These are phyloP conservation scores for Elsinoe ampelina DNA, from an alignment of 2,329 filamentous ascomycete genomes.

Conservation along the genomic window DNA sequence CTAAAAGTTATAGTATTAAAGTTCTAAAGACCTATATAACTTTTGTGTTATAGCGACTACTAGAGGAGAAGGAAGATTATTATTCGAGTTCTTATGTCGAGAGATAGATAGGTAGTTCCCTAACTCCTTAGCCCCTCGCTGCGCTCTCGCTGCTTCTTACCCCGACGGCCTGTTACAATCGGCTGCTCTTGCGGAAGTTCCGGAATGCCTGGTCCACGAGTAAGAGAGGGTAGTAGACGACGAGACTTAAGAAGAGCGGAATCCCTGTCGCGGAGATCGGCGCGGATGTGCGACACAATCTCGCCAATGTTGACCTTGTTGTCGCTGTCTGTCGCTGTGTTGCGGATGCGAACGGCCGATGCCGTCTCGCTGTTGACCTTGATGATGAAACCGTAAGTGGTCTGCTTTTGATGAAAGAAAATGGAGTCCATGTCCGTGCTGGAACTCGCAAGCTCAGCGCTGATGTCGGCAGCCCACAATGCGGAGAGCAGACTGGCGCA, in stretches of 20 bases:
- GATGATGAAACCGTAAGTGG: constrained; percentile 76
- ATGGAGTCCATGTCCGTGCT: constrained; percentile 71
- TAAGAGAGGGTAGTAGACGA: constrained; percentile 30
- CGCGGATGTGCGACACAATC: constrained; percentile 68
- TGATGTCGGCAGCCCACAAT: constrained; percentile 77
- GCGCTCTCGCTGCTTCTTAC: too few species aligned
- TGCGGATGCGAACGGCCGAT: constrained; percentile 48
- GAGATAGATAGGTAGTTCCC: too few species aligned
- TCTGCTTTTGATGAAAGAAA: constrained; percentile 64
- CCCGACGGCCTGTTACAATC: too few species aligned
- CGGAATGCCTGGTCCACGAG: constrained; percentile 35
- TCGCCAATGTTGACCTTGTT: constrained; percentile 65
- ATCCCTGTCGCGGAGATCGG: constrained; percentile 72
- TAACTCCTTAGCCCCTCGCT: too few species aligned
- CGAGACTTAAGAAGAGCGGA: constrained; percentile 40
- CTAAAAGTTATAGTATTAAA: too few species aligned
- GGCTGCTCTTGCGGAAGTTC: constrained; percentile 24
- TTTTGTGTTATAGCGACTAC: too few species aligned
- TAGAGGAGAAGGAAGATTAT: too few species aligned
- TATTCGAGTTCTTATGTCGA: too few species aligned
- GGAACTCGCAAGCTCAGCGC: constrained; percentile 63
- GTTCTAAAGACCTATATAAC: too few species aligned
- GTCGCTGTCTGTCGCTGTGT: constrained; percentile 53
- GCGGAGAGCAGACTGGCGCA: constrained; percentile 69
- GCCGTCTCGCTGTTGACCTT: constrained; percentile 70